Evolutionary conservation across 495 filamentous ascomycete species (phyloP).

Genomic region (Trichoderma orchidacearum): DNA sequence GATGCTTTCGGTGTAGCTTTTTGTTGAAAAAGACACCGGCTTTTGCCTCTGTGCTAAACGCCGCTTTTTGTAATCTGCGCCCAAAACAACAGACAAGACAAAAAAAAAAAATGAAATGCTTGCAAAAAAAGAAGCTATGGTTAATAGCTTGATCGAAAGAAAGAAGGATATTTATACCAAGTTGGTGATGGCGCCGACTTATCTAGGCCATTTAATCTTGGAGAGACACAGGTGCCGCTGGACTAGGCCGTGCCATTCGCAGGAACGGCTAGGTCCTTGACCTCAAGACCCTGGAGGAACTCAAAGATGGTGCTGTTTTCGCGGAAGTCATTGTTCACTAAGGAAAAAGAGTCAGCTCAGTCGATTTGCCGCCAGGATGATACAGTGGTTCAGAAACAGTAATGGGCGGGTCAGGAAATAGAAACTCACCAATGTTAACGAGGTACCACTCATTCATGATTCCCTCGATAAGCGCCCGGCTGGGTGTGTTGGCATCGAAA

Average conservation of each 20-base stretch:
- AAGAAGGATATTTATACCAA: neutral
- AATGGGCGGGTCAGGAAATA: constrained; percentile 6
- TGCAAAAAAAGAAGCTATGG: neutral
- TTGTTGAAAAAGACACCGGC: constrained; percentile 6
- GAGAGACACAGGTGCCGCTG: neutral
- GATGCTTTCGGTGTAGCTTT: constrained; percentile 1
- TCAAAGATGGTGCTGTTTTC: constrained; percentile 61
- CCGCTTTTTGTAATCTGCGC: neutral
- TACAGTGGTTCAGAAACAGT: too few species aligned
- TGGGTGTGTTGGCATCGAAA: constrained; percentile 64
- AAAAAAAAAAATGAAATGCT: neutral
- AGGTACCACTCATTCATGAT: constrained; percentile 87
- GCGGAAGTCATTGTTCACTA: constrained; percentile 96
- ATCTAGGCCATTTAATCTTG: neutral
- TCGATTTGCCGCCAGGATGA: too few species aligned
- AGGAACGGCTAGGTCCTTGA: constrained; percentile 46
- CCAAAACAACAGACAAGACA: neutral
- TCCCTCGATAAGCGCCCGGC: constrained; percentile 63
- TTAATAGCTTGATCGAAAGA: neutral
- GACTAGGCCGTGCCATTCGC: constrained; percentile 5
- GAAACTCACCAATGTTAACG: constrained; percentile 76
- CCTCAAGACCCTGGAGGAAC: constrained; percentile 66
- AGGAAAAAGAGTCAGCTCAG: too few species aligned
- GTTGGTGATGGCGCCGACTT: neutral
- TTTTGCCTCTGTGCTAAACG: neutral